Base-by-base conservation (phyloP, 352 stramenopile species). In the Halophytophthora batemanensis region DNA sequence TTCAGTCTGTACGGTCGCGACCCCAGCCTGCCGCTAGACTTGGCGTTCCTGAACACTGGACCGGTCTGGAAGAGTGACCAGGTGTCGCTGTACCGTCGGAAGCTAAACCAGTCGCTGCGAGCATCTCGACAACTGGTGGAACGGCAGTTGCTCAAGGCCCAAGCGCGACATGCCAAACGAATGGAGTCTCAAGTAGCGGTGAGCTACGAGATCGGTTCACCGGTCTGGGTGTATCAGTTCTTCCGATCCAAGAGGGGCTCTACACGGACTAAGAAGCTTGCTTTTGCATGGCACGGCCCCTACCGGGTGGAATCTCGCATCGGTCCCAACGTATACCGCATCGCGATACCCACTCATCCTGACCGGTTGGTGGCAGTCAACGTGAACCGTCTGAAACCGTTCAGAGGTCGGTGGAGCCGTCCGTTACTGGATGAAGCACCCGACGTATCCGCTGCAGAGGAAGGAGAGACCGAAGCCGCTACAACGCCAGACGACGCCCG, bases 191-290 rank as follows among this genome's bases (percentile, higher is more conserved):
- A 51, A 18, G 28, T 35, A 6, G 31, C 5, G 1, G 39, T 61
- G 12, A 0, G 33, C 2, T 55, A 42, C 14, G 33, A 50, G 15
- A 14, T 46, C 11, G 45, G 45, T 0, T 34, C 44, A 6, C 46
- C 22, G 1, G 53, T 55, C 1, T 55, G 45, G 40, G 39, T 51
- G 3, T 61, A 47, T 19, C 45, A 55, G 40, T 46, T 47, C 35
- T 55, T 55, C 17, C 25, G 38, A 11, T 21, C 14, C 2, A 23
- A 36, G 14, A 8, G 53, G 15, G 53, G 39, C 0, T 31, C 50
- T 5, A 19, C 3, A 5, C 6, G 45, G 0, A 43, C 45, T n/a
- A 55, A 61, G 33, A 50, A 59, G 29, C n/a, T 53, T 3, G 45
- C 37, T 1, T 59, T 50, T 18, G 22, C 45, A 4, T 59, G 52